Conservation (phyloP, 192 early-diverging fungal genomes). For the Anaeromyces robustus region DNA sequence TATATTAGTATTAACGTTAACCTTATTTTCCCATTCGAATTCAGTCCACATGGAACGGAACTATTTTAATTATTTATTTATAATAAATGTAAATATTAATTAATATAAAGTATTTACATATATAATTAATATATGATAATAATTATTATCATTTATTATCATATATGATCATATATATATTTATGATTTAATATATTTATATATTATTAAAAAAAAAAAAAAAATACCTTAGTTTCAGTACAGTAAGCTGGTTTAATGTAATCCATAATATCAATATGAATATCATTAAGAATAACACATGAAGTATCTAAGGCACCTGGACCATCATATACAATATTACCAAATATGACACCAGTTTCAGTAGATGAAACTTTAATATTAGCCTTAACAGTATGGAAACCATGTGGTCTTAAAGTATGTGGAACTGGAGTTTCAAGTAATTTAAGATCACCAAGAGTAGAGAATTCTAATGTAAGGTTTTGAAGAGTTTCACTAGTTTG, state of each 20-base stretch:
- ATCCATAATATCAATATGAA: conserved; percentile 99
- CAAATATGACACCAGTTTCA: conserved; percentile 95
- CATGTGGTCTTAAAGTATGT: conserved; percentile 75
- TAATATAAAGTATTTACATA: too few relatives aligned
- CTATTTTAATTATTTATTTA: conserved; percentile 15
- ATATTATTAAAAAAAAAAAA: conserved; percentile 16
- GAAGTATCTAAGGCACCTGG: conserved; percentile 74
- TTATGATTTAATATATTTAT: conserved; percentile 11
- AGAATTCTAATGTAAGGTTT: conserved; percentile 95
- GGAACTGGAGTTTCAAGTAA: conserved; percentile 84
- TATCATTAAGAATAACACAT: conserved; percentile 90
- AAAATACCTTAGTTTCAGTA: conserved; percentile 58
- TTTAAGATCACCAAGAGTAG: conserved; percentile 94
- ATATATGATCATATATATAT: too few relatives aligned
- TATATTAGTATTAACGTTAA: conserved; percentile 88
- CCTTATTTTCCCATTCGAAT: conserved; percentile 99
- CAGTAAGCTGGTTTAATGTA: conserved; percentile 89
- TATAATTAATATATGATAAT: too few relatives aligned
- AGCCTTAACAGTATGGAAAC: conserved; percentile 89
- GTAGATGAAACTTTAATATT: conserved; percentile 98
- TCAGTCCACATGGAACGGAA: conserved; percentile 98
- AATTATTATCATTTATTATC: too few relatives aligned
- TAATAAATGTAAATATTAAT: conserved; percentile 1
- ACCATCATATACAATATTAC: conserved; percentile 98
- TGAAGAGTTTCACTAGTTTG: conserved; percentile 89